Conservation (phyloP, 768 basidiomycete species). For the Lentinula edodes region DNA sequence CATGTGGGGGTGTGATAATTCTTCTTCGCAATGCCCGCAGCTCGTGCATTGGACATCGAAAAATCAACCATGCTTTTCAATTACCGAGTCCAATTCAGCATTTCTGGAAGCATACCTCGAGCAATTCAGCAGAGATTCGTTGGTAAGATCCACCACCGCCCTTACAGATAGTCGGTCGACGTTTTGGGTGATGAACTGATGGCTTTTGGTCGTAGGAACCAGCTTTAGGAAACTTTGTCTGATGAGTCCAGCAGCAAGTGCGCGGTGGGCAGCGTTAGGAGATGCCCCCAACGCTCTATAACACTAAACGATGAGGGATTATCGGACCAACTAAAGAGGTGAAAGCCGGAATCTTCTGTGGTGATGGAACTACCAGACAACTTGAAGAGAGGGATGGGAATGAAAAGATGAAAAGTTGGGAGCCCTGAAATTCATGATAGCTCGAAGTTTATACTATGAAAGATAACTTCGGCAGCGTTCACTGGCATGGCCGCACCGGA, state of each 20-base stretch:
- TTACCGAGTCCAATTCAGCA: slow-evolving; percentile 16
- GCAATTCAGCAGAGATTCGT: neutral
- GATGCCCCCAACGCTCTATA: slow-evolving; percentile 38
- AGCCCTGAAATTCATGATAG: slow-evolving; percentile 24
- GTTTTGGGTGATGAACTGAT: slow-evolving; percentile 56
- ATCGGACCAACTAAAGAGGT: neutral
- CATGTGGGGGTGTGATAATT: slow-evolving; percentile 39
- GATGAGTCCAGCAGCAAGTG: slow-evolving; percentile 38
- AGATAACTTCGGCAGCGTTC: neutral
- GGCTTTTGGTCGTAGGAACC: slow-evolving; percentile 33
- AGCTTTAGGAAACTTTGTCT: slow-evolving; percentile 27
- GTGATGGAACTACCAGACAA: slow-evolving; percentile 63
- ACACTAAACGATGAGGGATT: slow-evolving; percentile 6
- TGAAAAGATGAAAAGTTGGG: slow-evolving; percentile 50
- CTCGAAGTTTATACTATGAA: slow-evolving; percentile 7
- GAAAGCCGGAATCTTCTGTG: slow-evolving; percentile 40
- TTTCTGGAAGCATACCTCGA: slow-evolving; percentile 7
- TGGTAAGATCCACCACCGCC: slow-evolving; percentile 27
- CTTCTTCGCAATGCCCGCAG: slow-evolving; percentile 36
- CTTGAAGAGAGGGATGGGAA: slow-evolving; percentile 32
- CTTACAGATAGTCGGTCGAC: slow-evolving; percentile 46
- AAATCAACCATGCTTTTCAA: slow-evolving; percentile 60
- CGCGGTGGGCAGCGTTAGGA: slow-evolving; percentile 54
- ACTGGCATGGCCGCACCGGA: slow-evolving; percentile 11
- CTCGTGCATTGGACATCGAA: slow-evolving; percentile 49